A percentile compares a stretch with the other conserved stretches of the same genome.
These are phyloP conservation scores for Pulveroboletus frians DNA, from an alignment of 768 basidiomycete genomes.

Conservation along the genomic window DNA sequence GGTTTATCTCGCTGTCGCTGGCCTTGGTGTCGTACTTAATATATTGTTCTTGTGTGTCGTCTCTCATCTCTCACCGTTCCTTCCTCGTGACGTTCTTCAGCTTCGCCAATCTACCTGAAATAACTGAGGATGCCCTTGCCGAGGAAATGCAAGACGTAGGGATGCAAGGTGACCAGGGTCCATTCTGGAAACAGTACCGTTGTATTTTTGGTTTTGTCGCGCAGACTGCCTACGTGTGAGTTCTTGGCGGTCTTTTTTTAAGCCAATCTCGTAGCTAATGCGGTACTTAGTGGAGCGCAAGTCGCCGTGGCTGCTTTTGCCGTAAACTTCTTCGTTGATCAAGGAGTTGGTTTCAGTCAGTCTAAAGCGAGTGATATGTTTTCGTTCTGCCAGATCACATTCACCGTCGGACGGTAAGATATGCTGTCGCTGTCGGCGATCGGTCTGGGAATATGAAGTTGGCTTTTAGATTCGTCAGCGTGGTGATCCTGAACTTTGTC, in stretches of 20 bases:
- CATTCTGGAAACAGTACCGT: slow-evolving; percentile 67
- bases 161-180: slow-evolving; percentile 37
- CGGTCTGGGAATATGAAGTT: slow-evolving; percentile 8
- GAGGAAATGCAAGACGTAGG: slow-evolving; percentile 44
- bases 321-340: slow-evolving; percentile 66
- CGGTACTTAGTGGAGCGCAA: slow-evolving; percentile 48
- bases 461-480: slow-evolving; percentile 51
- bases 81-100: slow-evolving; percentile 27
- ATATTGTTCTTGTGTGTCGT: slow-evolving; percentile 54
- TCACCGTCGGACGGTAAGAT: slow-evolving; percentile 53
- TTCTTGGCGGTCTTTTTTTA: not conserved
- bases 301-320: slow-evolving; percentile 63
- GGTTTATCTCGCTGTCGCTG: slow-evolving; percentile 63
- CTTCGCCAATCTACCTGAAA: slow-evolving; percentile 65
- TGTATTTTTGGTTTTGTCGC: slow-evolving; percentile 71
- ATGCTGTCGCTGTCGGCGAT: not conserved
- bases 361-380: slow-evolving; percentile 58
- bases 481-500: slow-evolving; percentile 53
- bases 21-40: slow-evolving; percentile 57
- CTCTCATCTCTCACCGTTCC: not conserved
- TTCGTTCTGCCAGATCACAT: slow-evolving; percentile 68
- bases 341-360: slow-evolving; percentile 47
- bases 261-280: not conserved
- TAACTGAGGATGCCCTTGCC: slow-evolving; percentile 59
- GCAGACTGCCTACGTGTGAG: slow-evolving; percentile 63